Conservation (phyloP, 139 green algal genomes). For the Trebouxia sp. region DNA sequence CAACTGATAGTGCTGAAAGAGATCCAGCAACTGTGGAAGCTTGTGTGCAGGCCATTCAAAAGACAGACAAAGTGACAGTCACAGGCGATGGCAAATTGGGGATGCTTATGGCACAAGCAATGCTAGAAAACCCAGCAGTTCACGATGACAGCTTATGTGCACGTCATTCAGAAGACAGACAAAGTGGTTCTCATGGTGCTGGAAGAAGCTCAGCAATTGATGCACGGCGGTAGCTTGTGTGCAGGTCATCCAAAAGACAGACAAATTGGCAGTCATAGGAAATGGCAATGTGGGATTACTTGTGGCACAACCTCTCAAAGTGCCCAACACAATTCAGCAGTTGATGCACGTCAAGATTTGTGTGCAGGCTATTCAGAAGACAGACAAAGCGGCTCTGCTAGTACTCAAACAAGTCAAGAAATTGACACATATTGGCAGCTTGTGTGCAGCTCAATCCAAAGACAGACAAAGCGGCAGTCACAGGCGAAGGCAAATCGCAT, state of each 20-base stretch:
- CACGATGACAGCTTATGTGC: background rate
- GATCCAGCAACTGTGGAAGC: background rate
- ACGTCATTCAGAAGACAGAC: too few species aligned
- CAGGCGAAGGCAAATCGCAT: constrained; percentile 73
- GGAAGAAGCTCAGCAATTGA: background rate
- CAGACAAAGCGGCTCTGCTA: background rate
- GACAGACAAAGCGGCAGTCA: constrained; percentile 36
- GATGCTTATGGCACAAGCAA: constrained; percentile 57
- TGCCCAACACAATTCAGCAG: constrained; percentile 23
- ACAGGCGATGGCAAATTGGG: constrained; percentile 75
- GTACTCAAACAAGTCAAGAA: background rate
- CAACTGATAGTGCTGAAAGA: background rate
- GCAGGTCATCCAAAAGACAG: background rate
- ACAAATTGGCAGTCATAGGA: constrained; percentile 50
- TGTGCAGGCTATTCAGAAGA: too few species aligned
- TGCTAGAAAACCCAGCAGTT: constrained; percentile 10
- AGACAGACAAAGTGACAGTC: constrained; percentile 36
- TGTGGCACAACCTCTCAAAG: constrained; percentile 42
- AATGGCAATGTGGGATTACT: constrained; percentile 76
- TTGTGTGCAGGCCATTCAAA: constrained; percentile 10
- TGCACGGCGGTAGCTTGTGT: background rate
- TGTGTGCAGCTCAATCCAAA: constrained; percentile 1
- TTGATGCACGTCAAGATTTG: background rate
- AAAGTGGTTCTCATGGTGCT: too few species aligned
- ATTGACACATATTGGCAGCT: background rate